These are phyloP conservation scores for Cafeteria roenbergensis DNA, from an alignment of 108 stramenopile genomes.

Conservation along the genomic window DNA sequence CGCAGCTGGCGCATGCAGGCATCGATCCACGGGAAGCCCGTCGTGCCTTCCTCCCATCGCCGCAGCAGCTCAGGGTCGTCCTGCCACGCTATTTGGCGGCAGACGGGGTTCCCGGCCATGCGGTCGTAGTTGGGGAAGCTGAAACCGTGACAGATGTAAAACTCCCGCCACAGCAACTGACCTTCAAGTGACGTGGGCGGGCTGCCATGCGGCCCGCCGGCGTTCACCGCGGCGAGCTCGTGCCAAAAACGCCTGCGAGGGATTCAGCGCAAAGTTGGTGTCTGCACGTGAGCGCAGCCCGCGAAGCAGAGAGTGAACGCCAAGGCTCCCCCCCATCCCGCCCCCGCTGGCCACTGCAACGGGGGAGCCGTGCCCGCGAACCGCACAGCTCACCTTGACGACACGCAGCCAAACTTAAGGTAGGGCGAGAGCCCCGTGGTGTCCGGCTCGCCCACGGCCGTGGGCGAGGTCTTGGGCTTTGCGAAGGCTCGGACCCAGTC, in stretches of 20 bases:
- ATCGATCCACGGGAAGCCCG: constrained; percentile 92
- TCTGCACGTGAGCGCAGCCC: too few relatives aligned
- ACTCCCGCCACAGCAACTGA: constrained; percentile 84
- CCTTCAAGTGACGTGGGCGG: constrained; percentile 85
- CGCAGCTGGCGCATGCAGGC: constrained; percentile 82
- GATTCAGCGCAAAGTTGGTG: too few relatives aligned
- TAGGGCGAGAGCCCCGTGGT: constrained; percentile 66
- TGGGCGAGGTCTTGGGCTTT: constrained; percentile 83
- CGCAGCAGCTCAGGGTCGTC: constrained; percentile 35
- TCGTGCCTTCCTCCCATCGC: constrained; percentile 72
- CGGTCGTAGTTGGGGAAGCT: constrained; percentile 45
- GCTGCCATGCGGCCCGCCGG: constrained; percentile 40
- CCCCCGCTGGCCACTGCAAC: too few relatives aligned
- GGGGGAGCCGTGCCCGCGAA: too few relatives aligned
- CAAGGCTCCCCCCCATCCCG: too few relatives aligned
- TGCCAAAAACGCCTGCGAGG: too few relatives aligned
- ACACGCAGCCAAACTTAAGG: constrained; percentile 50
- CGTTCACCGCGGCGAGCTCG: constrained; percentile 23
- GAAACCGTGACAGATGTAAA: constrained; percentile 64
- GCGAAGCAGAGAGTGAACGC: too few relatives aligned
- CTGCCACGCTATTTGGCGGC: constrained; percentile 69
- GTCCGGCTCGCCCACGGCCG: constrained; percentile 48
- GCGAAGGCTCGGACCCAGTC: constrained; percentile 70
- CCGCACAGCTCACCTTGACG: too few relatives aligned
- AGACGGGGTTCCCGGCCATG: constrained; percentile 62